phyloP scores from a whole-genome alignment of 768 basidiomycete species.

The Gloeostereum incarnatum region DNA sequence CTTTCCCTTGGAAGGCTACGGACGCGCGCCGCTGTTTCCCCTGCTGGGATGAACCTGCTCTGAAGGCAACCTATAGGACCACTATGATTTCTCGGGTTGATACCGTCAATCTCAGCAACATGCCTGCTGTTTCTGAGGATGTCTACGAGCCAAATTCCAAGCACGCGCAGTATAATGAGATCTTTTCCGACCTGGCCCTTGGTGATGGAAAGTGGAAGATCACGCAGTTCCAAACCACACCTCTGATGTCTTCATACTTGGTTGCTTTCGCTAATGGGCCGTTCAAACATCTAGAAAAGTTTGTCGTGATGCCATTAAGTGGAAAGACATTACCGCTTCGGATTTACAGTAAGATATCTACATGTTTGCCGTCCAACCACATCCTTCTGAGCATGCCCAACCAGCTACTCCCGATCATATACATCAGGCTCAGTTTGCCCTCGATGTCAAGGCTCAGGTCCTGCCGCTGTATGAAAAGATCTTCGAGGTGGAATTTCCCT shows the following conservation, averaged over 20 bases:
- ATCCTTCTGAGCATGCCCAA: too few relatives aligned
- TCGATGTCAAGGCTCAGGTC: constrained; percentile 55
- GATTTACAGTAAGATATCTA: constrained; percentile 37
- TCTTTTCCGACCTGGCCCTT: constrained; percentile 17
- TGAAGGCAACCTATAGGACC: constrained; percentile 58
- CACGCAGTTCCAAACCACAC: constrained; percentile 53
- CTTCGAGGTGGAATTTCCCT: constrained; percentile 67
- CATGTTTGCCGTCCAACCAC: too few relatives aligned
- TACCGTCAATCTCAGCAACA: constrained; percentile 58
- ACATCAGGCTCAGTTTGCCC: constrained; percentile 50
- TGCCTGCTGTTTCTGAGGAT: constrained; percentile 40
- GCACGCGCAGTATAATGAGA: constrained; percentile 12
- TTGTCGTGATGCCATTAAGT: constrained; percentile 48
- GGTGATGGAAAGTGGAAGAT: constrained; percentile 42
- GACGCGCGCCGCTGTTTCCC: constrained; percentile 74
- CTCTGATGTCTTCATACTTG: constrained; percentile 62
- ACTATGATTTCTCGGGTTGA: constrained; percentile 48
- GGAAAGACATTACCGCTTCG: constrained; percentile 55
- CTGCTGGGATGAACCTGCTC: constrained; percentile 66
- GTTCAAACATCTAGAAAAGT: constrained; percentile 49
- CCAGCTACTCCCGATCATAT: constrained; percentile 55
- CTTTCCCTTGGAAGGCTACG: constrained; percentile 49
- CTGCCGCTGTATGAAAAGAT: constrained; percentile 64
- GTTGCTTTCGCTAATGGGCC: constrained; percentile 59
- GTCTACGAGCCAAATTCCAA: constrained; percentile 16